Conservation (phyloP, 2,329 filamentous ascomycete species). For the Huntiella omanensis region DNA sequence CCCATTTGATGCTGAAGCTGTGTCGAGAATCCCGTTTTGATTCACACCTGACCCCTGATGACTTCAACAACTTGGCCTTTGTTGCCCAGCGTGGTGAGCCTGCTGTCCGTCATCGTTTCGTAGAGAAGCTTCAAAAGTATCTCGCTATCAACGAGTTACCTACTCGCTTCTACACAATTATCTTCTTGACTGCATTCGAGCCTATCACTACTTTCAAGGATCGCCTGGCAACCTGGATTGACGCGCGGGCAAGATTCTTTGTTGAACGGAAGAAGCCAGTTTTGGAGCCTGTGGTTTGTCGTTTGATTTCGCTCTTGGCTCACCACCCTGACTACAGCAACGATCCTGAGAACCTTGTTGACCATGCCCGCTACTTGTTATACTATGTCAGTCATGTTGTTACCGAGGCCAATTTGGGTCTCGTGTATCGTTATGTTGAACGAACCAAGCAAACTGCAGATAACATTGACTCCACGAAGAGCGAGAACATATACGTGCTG, state of each 20-base stretch:
- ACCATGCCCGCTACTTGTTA: conserved; percentile 74
- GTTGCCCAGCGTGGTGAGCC: conserved; percentile 61
- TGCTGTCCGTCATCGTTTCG: conserved; percentile 60
- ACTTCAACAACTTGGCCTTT: conserved; percentile 68
- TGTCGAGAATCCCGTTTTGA: conserved; percentile 63
- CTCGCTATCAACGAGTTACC: conserved; percentile 53
- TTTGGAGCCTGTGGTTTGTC: conserved; percentile 65
- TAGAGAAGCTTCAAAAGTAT: conserved; percentile 79
- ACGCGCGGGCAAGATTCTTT: conserved; percentile 55
- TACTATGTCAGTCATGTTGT: conserved; percentile 75
- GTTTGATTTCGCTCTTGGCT: conserved; percentile 71
- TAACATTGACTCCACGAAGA: conserved; percentile 46
- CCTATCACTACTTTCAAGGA: conserved; percentile 54
- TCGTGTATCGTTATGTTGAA: conserved; percentile 85
- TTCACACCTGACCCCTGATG: conserved; percentile 46
- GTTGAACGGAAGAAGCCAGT: conserved; percentile 39
- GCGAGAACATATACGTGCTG: conserved; percentile 64
- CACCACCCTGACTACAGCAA: conserved; percentile 80
- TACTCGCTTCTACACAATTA: conserved; percentile 67
- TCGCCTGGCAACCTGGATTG: conserved; percentile 71
- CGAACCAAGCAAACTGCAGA: conserved; percentile 81
- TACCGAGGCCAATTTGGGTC: conserved; percentile 66
- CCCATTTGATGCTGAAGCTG: conserved; percentile 66
- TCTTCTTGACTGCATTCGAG: conserved; percentile 86
- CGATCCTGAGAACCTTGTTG: conserved; percentile 47